A percentile compares a stretch with the other conserved stretches of the same genome.
Evolutionary conservation across 2,329 filamentous ascomycete species (phyloP).

Genomic region (Diaporthe ilicicola): DNA sequence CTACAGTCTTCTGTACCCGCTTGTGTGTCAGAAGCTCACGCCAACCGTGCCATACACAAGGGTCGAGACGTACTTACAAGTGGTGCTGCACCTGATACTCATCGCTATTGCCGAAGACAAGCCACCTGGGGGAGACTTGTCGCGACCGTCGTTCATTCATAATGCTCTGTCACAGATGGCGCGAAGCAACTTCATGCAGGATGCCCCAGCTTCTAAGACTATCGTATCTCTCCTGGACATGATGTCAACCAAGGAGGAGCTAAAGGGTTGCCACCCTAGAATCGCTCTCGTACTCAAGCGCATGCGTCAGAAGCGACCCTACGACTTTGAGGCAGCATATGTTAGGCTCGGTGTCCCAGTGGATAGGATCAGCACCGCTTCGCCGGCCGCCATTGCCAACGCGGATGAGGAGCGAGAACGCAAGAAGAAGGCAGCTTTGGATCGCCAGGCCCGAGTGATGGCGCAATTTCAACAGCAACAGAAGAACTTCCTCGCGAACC

Average conservation of each 20-base stretch:
- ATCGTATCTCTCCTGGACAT: constrained; percentile 71
- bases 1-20: constrained; percentile 83
- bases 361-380: constrained; percentile 82
- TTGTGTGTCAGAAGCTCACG: constrained; percentile 73
- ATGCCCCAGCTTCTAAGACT: constrained; percentile 65
- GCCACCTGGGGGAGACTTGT: constrained; percentile 61
- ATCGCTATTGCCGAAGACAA: constrained; percentile 87
- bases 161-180: constrained; percentile 73
- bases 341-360: constrained; percentile 70
- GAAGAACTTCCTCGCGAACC: constrained; percentile 90
- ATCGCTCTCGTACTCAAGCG: constrained; percentile 83
- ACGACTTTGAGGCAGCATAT: constrained; percentile 75
- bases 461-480: constrained; percentile 98
- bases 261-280: constrained; percentile 84
- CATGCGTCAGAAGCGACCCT: constrained; percentile 83
- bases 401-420: constrained; percentile 78
- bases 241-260: constrained; percentile 74
- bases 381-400: constrained; percentile 73
- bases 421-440: constrained; percentile 90
- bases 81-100: constrained; percentile 86
- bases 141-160: constrained; percentile 73
- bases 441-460: constrained; percentile 93
- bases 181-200: constrained; percentile 67
- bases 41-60: constrained; percentile 82
- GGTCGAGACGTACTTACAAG: constrained; percentile 90